phyloP scores from a whole-genome alignment of 2,329 filamentous ascomycete species.

The Penicillium brevicompactum region DNA sequence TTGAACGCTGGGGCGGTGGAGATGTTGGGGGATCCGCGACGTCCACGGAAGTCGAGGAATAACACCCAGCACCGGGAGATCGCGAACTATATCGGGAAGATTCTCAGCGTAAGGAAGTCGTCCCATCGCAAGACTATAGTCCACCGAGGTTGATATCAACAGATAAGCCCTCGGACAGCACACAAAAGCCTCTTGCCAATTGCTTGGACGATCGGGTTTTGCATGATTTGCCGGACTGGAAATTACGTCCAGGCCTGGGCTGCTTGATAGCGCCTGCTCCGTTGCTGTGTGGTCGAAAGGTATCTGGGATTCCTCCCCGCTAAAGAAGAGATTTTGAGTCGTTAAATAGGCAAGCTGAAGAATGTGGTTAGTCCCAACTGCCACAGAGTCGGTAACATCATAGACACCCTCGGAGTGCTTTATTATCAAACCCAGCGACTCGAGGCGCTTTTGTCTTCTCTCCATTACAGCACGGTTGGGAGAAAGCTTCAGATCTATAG shows the following conservation, averaged over 20 bases:
- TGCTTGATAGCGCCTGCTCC: not conserved
- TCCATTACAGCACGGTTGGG: slow-evolving; percentile 17
- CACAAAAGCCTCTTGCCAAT: slow-evolving; percentile 29
- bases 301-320: not conserved
- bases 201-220: slow-evolving; percentile 11
- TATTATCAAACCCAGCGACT: slow-evolving; percentile 25
- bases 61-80: slow-evolving; percentile 18
- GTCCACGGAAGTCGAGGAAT: slow-evolving; percentile 25
- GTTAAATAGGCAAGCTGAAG: slow-evolving; percentile 28
- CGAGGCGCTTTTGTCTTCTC: slow-evolving; percentile 19
- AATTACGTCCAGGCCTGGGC: not conserved
- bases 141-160: slow-evolving; percentile 29
- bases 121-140: slow-evolving; percentile 25
- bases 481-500: slow-evolving; percentile 32
- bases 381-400: slow-evolving; percentile 31
- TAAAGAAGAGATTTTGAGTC: slow-evolving; percentile 27
- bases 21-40: not conserved
- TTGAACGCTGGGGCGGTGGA: not conserved
- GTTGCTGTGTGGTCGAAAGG: not conserved
- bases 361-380: slow-evolving; percentile 26
- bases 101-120: slow-evolving; percentile 22
- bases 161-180: slow-evolving; percentile 28
- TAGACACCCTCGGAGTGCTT: slow-evolving; percentile 27
- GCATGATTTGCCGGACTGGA: not conserved
- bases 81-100: slow-evolving; percentile 25